phyloP scores from a whole-genome alignment of 2,329 filamentous ascomycete species.

The Proliferodiscus dingleyae region DNA sequence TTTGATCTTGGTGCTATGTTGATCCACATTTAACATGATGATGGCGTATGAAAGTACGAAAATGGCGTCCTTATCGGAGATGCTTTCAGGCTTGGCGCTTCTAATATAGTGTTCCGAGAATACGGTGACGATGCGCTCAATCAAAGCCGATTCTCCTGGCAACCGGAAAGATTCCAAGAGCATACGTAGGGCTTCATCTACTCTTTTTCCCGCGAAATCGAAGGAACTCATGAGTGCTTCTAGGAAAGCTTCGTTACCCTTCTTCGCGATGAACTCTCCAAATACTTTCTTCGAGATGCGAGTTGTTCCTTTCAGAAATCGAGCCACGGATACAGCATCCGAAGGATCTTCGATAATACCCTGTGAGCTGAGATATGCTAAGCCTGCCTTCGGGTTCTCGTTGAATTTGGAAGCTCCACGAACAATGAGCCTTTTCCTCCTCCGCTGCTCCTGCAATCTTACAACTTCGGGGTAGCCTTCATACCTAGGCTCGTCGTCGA shows the following conservation, averaged over 20 bases:
- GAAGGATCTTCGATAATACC: conserved; percentile 76
- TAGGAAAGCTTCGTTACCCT: conserved; percentile 78
- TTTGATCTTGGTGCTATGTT: conserved; percentile 89
- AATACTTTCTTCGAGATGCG: conserved; percentile 85
- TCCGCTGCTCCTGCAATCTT: conserved; percentile 64
- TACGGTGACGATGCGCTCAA: conserved; percentile 82
- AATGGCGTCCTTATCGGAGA: conserved; percentile 81
- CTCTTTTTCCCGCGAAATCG: conserved; percentile 78
- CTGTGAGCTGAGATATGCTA: conserved; percentile 79
- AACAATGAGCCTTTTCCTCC: conserved; percentile 82
- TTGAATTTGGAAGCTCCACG: conserved; percentile 89
- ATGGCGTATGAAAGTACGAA: conserved; percentile 93
- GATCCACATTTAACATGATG: conserved; percentile 95
- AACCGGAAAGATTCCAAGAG: conserved; percentile 90
- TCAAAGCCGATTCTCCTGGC: conserved; percentile 87
- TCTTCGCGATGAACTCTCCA: conserved; percentile 91
- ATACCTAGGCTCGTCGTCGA: conserved; percentile 62
- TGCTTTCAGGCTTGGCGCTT: conserved; percentile 63
- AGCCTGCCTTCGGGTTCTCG: conserved; percentile 83
- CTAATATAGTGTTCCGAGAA: conserved; percentile 84
- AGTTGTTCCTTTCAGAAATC: conserved; percentile 81
- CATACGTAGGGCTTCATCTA: conserved; percentile 83
- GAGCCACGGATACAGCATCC: conserved; percentile 74
- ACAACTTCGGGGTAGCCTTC: conserved; percentile 64
- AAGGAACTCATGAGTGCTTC: conserved; percentile 82